phyloP scores from a whole-genome alignment of 345 rosid genomes.

The Excoecaria agallocha region DNA sequence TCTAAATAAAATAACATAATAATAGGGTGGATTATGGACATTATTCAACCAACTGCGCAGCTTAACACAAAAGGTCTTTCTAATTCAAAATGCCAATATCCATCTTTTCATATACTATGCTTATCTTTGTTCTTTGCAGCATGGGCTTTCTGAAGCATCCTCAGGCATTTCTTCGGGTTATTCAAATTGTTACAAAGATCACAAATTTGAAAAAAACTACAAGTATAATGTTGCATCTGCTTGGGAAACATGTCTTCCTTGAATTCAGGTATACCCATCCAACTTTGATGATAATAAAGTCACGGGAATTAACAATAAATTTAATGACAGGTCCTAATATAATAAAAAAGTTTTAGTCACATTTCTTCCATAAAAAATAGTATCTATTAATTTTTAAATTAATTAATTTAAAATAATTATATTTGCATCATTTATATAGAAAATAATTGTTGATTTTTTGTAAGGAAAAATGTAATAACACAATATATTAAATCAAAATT shows the following conservation, averaged over 20 bases:
- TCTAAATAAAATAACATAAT: neutral
- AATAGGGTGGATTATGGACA: neutral
- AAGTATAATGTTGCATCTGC: neutral
- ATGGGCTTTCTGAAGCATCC: conserved; percentile 59
- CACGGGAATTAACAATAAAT: no score
- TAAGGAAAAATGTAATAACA: no score
- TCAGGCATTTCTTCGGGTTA: conserved; percentile 47
- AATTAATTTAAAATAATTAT: no score
- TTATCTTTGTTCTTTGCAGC: conserved; percentile 35
- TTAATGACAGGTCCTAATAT: no score
- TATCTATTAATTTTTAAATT: no score
- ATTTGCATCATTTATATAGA: no score
- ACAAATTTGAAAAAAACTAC: conserved; percentile 27
- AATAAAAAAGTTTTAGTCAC: no score
- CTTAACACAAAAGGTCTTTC: neutral
- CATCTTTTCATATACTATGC: conserved; percentile 8
- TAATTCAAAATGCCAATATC: neutral
- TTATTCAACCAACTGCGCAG: neutral
- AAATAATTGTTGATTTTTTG: no score
- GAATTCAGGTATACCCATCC: no score
- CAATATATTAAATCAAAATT: no score
- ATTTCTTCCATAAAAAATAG: no score
- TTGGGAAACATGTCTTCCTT: neutral
- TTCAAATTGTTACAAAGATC: conserved; percentile 40
- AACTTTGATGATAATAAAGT: no score